Percentiles rank a stretch among this genome's conserved stretches.
These are phyloP conservation scores for Phlebiopsis gigantea DNA, from an alignment of 768 basidiomycete genomes.

Conservation along the genomic window DNA sequence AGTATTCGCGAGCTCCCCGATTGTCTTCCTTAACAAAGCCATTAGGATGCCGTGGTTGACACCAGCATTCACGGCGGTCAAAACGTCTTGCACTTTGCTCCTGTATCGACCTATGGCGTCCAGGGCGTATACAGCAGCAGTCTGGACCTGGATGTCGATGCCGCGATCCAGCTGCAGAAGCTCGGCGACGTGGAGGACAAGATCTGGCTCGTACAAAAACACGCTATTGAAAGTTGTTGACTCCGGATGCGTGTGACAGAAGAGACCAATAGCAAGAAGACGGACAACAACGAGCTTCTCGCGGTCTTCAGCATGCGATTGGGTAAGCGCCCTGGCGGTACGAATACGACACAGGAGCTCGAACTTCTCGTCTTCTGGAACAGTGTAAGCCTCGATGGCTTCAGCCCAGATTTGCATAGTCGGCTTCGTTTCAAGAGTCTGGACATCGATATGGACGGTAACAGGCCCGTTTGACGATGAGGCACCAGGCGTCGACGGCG, in stretches of 20 bases:
- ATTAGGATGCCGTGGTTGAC: slow-evolving; percentile 95
- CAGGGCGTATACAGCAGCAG: slow-evolving; percentile 81
- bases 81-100: slow-evolving; percentile 76
- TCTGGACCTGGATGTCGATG: slow-evolving; percentile 69
- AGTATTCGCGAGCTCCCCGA: slow-evolving; percentile 62
- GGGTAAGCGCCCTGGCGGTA: slow-evolving; percentile 62
- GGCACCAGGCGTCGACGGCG: slow-evolving; percentile 25
- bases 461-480: slow-evolving; percentile 41
- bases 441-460: slow-evolving; percentile 57
- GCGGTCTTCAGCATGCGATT: slow-evolving; percentile 54
- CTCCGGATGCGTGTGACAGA: slow-evolving; percentile 83
- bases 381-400: slow-evolving; percentile 54
- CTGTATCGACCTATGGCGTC: slow-evolving; percentile 88
- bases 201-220: slow-evolving; percentile 93
- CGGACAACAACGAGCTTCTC: slow-evolving; percentile 79
- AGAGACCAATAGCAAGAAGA: slow-evolving; percentile 85
- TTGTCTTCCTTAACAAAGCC: slow-evolving; percentile 80
- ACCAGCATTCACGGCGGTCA: slow-evolving; percentile 88
- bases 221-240: slow-evolving; percentile 71
- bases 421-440: slow-evolving; percentile 52
- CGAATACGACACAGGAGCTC: slow-evolving; percentile 86
- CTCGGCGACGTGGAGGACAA: slow-evolving; percentile 84
- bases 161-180: slow-evolving; percentile 76
- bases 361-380: slow-evolving; percentile 82
- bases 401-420: slow-evolving; percentile 79